Conservation (phyloP, 257 asterid genomes). For the Solanum chilense region DNA sequence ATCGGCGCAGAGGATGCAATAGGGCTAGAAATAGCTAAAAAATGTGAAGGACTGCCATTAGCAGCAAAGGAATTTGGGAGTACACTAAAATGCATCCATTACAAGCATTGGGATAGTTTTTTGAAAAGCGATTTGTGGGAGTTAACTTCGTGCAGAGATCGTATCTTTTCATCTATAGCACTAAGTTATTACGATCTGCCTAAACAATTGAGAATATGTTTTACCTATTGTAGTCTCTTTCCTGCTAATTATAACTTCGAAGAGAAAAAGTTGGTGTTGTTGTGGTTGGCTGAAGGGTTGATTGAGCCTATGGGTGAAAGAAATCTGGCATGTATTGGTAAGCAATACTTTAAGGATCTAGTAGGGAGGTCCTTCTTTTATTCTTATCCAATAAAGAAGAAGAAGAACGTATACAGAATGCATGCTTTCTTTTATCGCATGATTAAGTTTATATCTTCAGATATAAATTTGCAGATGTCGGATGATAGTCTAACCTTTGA, state of each 20-base stretch:
- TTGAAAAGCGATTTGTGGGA: no score
- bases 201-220: not conserved
- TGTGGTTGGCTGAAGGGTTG: constrained; percentile 13
- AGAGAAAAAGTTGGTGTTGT: not conserved
- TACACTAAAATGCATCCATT: no score
- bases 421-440: constrained; percentile 3
- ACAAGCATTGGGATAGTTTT: no score
- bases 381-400: not conserved
- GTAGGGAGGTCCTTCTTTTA: constrained; percentile 3
- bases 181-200: not conserved
- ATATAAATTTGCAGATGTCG: not conserved
- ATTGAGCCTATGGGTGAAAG: not conserved
- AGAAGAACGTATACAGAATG: not conserved
- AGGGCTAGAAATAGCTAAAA: no score
- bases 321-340: no score
- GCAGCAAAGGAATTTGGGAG: no score
- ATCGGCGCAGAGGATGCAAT: no score
- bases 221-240: constrained; percentile 7
- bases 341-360: not conserved
- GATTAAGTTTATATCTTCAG: constrained; percentile 1
- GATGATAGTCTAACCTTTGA: not conserved
- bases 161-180: no score
- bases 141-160: no score
- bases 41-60: no score
- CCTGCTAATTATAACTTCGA: constrained; percentile 5